Percentiles rank a stretch among this genome's conserved stretches.
phyloP scores from a whole-genome alignment of 164 flowering plant genomes.

The Umbellularia californica region DNA sequence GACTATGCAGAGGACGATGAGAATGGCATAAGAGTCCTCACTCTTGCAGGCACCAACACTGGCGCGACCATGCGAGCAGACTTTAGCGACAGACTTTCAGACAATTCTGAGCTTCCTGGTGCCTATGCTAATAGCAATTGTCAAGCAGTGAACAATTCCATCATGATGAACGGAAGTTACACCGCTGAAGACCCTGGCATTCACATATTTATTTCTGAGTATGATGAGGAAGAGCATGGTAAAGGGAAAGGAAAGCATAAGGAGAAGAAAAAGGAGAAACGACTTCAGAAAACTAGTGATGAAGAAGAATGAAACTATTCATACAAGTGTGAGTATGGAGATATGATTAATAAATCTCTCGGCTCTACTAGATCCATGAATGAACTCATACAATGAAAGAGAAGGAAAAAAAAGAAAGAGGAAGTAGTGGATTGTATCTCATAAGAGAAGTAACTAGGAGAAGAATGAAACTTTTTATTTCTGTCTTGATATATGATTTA shows the following conservation, averaged over 20 bases:
- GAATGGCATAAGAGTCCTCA: slow-evolving; percentile 48
- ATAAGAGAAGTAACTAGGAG: too few species aligned
- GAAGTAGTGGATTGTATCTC: too few species aligned
- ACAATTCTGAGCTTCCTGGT: slow-evolving; percentile 30
- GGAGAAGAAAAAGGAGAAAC: slow-evolving; percentile 24
- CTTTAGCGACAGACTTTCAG: slow-evolving; percentile 18
- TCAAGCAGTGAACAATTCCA: slow-evolving; percentile 76
- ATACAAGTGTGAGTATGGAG: too few species aligned
- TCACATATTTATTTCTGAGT: slow-evolving; percentile 52
- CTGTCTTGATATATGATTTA: too few species aligned
- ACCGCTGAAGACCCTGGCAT: slow-evolving; percentile 71
- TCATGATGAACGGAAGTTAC: slow-evolving; percentile 68
- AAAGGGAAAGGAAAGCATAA: not conserved
- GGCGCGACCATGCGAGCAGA: slow-evolving; percentile 71
- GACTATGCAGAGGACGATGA: slow-evolving; percentile 14
- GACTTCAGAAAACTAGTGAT: too few species aligned
- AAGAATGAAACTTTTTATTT: too few species aligned
- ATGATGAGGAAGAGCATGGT: slow-evolving; percentile 9
- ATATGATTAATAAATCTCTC: too few species aligned
- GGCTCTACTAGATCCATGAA: too few species aligned
- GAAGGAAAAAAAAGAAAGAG: too few species aligned
- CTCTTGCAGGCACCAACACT: slow-evolving; percentile 62
- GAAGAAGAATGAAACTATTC: too few species aligned
- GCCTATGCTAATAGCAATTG: slow-evolving; percentile 73
- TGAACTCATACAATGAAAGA: too few species aligned